Conservation (phyloP, 352 stramenopile species). For the Phytopythium chamaehyphon region DNA sequence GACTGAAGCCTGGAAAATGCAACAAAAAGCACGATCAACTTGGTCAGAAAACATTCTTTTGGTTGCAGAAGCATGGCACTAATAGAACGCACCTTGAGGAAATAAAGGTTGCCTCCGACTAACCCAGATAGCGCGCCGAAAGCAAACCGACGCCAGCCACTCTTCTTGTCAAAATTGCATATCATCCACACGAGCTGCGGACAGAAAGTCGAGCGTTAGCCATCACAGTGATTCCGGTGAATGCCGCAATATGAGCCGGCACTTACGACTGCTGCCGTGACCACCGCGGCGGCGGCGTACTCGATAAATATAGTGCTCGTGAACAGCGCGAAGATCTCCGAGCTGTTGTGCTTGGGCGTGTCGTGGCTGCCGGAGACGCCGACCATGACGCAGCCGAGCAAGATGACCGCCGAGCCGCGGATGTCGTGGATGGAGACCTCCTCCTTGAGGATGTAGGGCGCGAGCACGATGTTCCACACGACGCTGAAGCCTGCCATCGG, state of each 20-base stretch:
- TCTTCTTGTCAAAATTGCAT: slow-evolving; percentile 56
- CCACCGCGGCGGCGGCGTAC: slow-evolving; percentile 49
- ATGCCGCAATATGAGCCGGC: background rate
- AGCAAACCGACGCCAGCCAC: slow-evolving; percentile 71
- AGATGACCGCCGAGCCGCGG: slow-evolving; percentile 66
- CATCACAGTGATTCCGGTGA: background rate
- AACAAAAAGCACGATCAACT: slow-evolving; percentile 3
- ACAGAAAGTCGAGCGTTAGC: background rate
- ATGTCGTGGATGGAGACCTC: slow-evolving; percentile 72
- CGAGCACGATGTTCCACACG: slow-evolving; percentile 85
- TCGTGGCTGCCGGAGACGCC: slow-evolving; percentile 78
- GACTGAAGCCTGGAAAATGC: slow-evolving; percentile 53
- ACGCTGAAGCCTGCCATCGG: slow-evolving; percentile 87
- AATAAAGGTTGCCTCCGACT: slow-evolving; percentile 83
- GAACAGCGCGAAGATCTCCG: slow-evolving; percentile 80
- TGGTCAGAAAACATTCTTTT: slow-evolving; percentile 2
- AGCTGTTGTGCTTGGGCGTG: slow-evolving; percentile 69
- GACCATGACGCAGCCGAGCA: slow-evolving; percentile 71
- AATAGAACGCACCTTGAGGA: slow-evolving; percentile 61
- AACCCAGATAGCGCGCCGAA: slow-evolving; percentile 77
- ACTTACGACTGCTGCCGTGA: slow-evolving; percentile 40
- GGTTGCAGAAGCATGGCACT: background rate
- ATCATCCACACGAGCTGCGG: slow-evolving; percentile 71
- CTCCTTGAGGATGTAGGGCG: slow-evolving; percentile 78
- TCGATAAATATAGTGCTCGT: slow-evolving; percentile 64